Evolutionary conservation across 2,329 filamentous ascomycete species (phyloP).

Genomic region (Scorias spongiosa): DNA sequence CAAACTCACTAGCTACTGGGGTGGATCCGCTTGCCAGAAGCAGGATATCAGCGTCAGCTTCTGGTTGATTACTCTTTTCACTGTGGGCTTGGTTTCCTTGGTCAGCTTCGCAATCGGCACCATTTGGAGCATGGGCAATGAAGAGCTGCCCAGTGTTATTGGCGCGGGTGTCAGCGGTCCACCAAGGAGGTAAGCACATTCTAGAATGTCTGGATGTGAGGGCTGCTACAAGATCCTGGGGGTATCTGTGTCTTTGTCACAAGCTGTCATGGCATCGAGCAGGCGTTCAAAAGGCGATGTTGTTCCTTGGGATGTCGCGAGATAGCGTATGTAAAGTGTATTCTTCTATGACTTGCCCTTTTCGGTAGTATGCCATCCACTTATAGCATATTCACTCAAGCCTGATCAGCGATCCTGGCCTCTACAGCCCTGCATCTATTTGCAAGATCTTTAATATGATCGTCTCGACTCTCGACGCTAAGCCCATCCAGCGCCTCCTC

Average conservation of each 20-base stretch:
- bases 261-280: not conserved
- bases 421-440: conserved; percentile 53
- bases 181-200: conserved; percentile 28
- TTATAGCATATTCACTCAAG: too few species aligned
- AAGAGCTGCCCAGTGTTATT: conserved; percentile 84
- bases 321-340: not conserved
- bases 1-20: conserved; percentile 59
- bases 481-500: conserved; percentile 60
- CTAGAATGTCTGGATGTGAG: conserved; percentile 1
- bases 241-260: not conserved
- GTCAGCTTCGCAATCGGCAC: conserved; percentile 59
- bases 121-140: conserved; percentile 68
- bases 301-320: not conserved
- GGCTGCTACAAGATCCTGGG: not conserved
- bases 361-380: too few species aligned
- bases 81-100: conserved; percentile 51
- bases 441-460: conserved; percentile 72
- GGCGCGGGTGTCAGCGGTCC: conserved; percentile 78
- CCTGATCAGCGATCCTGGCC: conserved; percentile 4
- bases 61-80: conserved; percentile 69
- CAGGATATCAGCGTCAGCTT: conserved; percentile 78
- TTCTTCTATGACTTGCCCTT: not conserved
- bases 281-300: not conserved
- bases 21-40: conserved; percentile 77
- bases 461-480: conserved; percentile 60